Conservation (phyloP, 352 stramenopile species). For the Globisporangium parvum region DNA sequence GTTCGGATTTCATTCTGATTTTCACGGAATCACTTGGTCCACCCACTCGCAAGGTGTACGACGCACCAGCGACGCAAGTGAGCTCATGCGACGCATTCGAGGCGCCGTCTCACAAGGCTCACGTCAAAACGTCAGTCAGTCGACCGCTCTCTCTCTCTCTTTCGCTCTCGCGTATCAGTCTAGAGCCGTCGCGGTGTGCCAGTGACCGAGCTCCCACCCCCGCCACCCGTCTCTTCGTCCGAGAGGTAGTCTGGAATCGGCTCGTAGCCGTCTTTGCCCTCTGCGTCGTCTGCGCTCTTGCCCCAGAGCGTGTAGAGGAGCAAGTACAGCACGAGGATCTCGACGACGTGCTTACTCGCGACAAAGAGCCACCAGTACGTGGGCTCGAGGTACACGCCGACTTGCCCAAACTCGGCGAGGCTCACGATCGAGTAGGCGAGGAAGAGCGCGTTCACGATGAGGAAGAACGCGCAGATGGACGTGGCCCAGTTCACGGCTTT, state of each 20-base stretch:
- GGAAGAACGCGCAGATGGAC: conserved; percentile 93
- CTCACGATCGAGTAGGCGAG: conserved; percentile 83
- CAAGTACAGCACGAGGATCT: conserved; percentile 92
- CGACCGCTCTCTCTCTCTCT: no score
- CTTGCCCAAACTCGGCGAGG: conserved; percentile 79
- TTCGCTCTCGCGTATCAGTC: no score
- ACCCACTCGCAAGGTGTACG: no score
- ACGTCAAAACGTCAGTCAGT: no score
- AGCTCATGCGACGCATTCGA: no score
- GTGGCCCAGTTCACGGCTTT: conserved; percentile 95
- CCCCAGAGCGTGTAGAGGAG: conserved; percentile 93
- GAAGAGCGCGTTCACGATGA: conserved; percentile 89
- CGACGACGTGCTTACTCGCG: conserved; percentile 89
- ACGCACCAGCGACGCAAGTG: no score
- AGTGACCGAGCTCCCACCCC: background rate
- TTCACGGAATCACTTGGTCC: no score
- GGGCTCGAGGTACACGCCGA: conserved; percentile 80
- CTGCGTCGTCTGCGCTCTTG: conserved; percentile 62
- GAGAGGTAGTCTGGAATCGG: conserved; percentile 63
- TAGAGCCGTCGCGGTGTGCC: conserved; percentile 11
- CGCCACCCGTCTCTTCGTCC: conserved; percentile 32
- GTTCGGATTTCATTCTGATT: no score
- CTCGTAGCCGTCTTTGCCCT: conserved; percentile 71
- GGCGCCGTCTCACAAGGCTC: no score
- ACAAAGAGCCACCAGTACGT: conserved; percentile 93